Conservation (phyloP, 2,329 filamentous ascomycete genomes). For the Emergomyces pasteurianus region DNA sequence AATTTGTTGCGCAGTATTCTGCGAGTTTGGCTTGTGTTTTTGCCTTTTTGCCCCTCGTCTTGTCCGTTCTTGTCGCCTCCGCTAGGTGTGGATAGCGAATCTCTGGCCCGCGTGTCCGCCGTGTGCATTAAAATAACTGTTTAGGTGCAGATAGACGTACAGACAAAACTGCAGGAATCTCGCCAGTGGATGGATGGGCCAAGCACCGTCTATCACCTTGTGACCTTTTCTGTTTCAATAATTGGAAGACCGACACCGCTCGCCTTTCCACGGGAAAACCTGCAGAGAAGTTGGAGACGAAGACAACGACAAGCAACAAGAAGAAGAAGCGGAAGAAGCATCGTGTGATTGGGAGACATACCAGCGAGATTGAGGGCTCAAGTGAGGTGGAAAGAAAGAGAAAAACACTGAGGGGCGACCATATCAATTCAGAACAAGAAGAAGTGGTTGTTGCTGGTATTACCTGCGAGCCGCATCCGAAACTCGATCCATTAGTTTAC, state of each 20-base stretch:
- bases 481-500: neutral
- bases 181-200: neutral
- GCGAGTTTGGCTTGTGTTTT: neutral
- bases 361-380: neutral
- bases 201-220: neutral
- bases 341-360: neutral
- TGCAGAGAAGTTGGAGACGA: neutral
- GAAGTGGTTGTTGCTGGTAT: neutral
- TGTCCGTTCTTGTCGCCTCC: neutral
- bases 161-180: neutral
- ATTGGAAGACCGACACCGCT: neutral
- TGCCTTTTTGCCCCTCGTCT: neutral
- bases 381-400: neutral
- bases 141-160: neutral
- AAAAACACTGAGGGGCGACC: neutral
- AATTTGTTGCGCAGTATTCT: neutral
- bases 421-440: too few species aligned
- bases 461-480: neutral
- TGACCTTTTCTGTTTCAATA: neutral
- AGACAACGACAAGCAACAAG: neutral
- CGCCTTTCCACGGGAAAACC: neutral
- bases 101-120: neutral
- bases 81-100: neutral
- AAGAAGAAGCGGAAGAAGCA: neutral
- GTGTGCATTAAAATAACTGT: neutral